phyloP scores from a whole-genome alignment of 306 rosid species.

The Trifolium pratense region DNA sequence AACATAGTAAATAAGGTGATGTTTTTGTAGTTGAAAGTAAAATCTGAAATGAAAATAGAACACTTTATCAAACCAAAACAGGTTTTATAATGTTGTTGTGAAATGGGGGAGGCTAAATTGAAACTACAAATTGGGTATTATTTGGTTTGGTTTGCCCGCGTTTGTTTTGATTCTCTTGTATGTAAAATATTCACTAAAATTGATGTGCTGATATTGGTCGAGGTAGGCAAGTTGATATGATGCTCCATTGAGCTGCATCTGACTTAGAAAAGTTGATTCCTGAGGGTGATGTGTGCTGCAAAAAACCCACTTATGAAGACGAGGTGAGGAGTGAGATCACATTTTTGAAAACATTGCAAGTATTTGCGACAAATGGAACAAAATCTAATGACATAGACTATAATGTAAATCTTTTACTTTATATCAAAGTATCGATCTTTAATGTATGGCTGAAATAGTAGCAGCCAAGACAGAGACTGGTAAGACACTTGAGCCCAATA shows the following conservation, averaged over 20 bases:
- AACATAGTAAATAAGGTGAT: not conserved
- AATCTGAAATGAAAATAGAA: not conserved
- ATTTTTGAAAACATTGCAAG: not conserved
- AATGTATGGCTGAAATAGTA: not conserved
- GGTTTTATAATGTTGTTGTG: too few relatives aligned
- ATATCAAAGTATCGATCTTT: constrained; percentile 17
- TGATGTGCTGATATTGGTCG: constrained; percentile 10
- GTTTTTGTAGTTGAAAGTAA: not conserved
- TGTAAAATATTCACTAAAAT: not conserved
- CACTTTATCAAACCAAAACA: not conserved
- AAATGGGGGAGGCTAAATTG: constrained; percentile 33
- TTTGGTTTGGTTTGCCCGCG: constrained; percentile 1
- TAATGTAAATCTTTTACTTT: not conserved
- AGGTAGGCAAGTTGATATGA: not conserved
- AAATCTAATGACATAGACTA: constrained; percentile 8
- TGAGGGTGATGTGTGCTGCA: constrained; percentile 2
- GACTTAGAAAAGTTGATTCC: constrained; percentile 26
- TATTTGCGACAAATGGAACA: not conserved
- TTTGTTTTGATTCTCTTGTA: constrained; percentile 5
- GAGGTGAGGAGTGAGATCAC: not conserved
- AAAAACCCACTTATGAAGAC: constrained; percentile 11
- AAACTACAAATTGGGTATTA: constrained; percentile 3
- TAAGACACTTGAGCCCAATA: not conserved
- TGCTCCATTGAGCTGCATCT: constrained; percentile 22
- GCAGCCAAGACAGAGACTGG: not conserved